A percentile compares a stretch with the other conserved stretches of the same genome.
These are phyloP conservation scores for Pittosporum tobira DNA, from an alignment of 129 eudicot species.

Conservation along the genomic window DNA sequence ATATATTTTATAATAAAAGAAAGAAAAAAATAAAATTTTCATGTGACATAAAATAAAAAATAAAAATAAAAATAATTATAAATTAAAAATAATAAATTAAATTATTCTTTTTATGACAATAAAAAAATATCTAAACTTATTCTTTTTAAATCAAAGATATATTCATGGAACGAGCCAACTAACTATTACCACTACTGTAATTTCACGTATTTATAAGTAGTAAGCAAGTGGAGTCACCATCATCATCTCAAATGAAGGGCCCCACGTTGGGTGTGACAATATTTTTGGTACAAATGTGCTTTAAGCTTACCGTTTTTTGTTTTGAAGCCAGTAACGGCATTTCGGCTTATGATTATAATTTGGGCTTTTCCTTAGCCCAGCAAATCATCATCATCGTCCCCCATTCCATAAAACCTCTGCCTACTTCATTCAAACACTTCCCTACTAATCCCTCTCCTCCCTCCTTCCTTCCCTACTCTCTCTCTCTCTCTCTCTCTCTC, in stretches of 20 bases:
- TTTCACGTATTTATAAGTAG: not conserved
- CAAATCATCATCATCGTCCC: conserved; percentile 7
- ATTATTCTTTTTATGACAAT: no score
- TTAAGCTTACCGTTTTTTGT: conserved; percentile 26
- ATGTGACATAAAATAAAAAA: no score
- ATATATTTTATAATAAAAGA: no score
- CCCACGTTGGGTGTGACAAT: conserved; percentile 10
- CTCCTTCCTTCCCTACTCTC: not conserved
- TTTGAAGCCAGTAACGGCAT: conserved; percentile 40
- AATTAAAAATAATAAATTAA: no score
- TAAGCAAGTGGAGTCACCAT: not conserved
- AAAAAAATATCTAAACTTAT: no score
- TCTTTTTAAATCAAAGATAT: no score
- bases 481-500: not conserved
- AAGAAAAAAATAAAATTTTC: no score
- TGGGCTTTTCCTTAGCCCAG: conserved; percentile 11
- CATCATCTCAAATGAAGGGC: not conserved
- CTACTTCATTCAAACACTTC: not conserved
- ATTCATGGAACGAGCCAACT: not conserved
- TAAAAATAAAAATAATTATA: no score
- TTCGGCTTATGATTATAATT: conserved; percentile 43
- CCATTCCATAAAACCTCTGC: not conserved
- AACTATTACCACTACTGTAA: not conserved
- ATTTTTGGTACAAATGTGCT: not conserved
- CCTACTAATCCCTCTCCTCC: not conserved